Conservation (phyloP, 2,329 filamentous ascomycete species). For the Colletotrichum sp. region DNA sequence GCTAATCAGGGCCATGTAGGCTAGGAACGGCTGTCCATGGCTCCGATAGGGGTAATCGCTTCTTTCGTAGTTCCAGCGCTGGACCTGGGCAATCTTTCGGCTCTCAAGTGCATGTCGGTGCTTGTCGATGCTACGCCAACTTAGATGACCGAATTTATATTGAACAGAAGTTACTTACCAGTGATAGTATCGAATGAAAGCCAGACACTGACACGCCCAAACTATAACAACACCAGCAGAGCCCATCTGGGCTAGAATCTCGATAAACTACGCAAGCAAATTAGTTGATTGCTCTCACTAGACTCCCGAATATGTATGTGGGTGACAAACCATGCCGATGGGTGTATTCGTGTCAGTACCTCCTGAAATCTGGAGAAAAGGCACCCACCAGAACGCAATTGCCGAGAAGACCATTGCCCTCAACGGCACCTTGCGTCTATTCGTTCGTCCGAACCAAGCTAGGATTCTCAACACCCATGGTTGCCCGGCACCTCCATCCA, state of each 20-base stretch:
- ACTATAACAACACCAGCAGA: constrained; percentile 40
- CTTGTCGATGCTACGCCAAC: constrained; percentile 22
- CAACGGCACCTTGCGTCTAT: constrained; percentile 38
- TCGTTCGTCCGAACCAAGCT: constrained; percentile 32
- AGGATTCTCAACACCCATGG: constrained; percentile 23
- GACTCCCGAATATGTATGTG: too few relatives aligned
- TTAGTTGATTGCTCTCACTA: neutral
- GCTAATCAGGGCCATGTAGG: constrained; percentile 33
- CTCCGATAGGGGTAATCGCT: constrained; percentile 43
- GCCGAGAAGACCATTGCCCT: constrained; percentile 42
- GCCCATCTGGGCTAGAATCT: constrained; percentile 40
- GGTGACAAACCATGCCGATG: neutral
- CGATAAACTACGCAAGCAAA: constrained; percentile 35
- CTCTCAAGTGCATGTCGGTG: constrained; percentile 26
- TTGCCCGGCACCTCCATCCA: neutral
- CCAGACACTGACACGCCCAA: constrained; percentile 45
- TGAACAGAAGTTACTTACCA: constrained; percentile 24
- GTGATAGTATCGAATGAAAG: constrained; percentile 43
- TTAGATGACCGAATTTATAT: neutral
- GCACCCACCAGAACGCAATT: constrained; percentile 44
- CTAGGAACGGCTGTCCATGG: constrained; percentile 40
- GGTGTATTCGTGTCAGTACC: neutral
- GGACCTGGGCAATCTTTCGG: constrained; percentile 27
- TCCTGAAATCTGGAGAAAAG: constrained; percentile 38
- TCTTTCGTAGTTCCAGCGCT: constrained; percentile 27